Conservation (phyloP, 805 yeast genomes). For the Yarrowia sp. region DNA sequence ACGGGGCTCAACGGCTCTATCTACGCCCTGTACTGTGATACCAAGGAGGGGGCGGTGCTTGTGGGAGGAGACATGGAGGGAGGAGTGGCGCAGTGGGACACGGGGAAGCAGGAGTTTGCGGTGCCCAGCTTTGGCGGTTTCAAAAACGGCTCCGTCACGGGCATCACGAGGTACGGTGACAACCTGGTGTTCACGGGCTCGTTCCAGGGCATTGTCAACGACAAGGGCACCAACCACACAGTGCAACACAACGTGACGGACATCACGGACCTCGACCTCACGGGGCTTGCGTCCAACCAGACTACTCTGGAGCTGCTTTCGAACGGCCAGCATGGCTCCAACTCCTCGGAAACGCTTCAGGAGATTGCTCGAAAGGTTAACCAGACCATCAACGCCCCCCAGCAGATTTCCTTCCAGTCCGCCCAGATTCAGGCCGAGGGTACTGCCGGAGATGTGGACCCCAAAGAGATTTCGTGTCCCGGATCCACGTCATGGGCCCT, state of each 20-base stretch:
- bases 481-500: slow-evolving; percentile 60
- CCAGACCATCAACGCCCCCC: slow-evolving; percentile 52
- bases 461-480: slow-evolving; percentile 64
- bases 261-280: slow-evolving; percentile 35
- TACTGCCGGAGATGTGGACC: slow-evolving; percentile 41
- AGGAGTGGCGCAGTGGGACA: slow-evolving; percentile 72
- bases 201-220: slow-evolving; percentile 67
- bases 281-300: slow-evolving; percentile 35
- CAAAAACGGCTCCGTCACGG: slow-evolving; percentile 65
- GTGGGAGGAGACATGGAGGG: slow-evolving; percentile 80
- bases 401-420: slow-evolving; percentile 43
- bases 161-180: slow-evolving; percentile 60
- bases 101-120: slow-evolving; percentile 52
- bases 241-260: slow-evolving; percentile 29
- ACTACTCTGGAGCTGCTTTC: slow-evolving; percentile 10
- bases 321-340: slow-evolving; percentile 41
- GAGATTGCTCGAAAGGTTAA: slow-evolving; percentile 51
- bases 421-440: slow-evolving; percentile 45
- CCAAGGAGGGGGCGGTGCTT: slow-evolving; percentile 59
- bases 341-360: slow-evolving; percentile 60
- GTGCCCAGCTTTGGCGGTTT: slow-evolving; percentile 80
- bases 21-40: slow-evolving; percentile 58
- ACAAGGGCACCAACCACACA: slow-evolving; percentile 48
- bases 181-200: slow-evolving; percentile 80
- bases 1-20: slow-evolving; percentile 53